Evolutionary conservation across 192 early-diverging fungal genomes (phyloP).

Genomic region (Coemansia sp.): DNA sequence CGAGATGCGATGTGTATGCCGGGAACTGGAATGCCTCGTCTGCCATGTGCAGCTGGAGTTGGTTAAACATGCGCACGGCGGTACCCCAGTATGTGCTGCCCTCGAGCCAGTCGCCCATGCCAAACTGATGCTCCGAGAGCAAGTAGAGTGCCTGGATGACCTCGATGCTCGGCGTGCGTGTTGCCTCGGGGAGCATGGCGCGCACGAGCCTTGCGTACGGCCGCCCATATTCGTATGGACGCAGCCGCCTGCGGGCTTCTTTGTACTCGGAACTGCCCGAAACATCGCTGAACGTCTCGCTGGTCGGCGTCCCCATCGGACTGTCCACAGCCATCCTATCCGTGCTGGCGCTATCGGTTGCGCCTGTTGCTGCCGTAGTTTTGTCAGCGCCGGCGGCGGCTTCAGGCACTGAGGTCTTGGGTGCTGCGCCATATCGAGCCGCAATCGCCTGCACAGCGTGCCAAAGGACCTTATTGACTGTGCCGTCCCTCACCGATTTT

Average conservation of each 20-base stretch:
- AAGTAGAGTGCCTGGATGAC: slow-evolving; percentile 48
- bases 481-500: slow-evolving; percentile 25
- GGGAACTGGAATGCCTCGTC: slow-evolving; percentile 53
- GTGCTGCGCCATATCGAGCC: slow-evolving; percentile 33
- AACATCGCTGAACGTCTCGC: slow-evolving; percentile 2
- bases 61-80: slow-evolving; percentile 51
- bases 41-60: slow-evolving; percentile 48
- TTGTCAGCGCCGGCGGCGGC: not conserved
- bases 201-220: slow-evolving; percentile 25
- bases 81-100: slow-evolving; percentile 52
- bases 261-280: not conserved
- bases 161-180: slow-evolving; percentile 29
- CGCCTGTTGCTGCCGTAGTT: no score
- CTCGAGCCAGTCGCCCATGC: slow-evolving; percentile 45
- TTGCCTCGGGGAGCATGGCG: slow-evolving; percentile 38
- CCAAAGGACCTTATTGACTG: slow-evolving; percentile 36
- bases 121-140: slow-evolving; percentile 44
- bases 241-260: not conserved
- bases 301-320: not conserved
- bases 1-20: slow-evolving; percentile 51
- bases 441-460: slow-evolving; percentile 48
- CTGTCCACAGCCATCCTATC: slow-evolving; percentile 5
- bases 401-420: not conserved
- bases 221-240: slow-evolving; percentile 32
- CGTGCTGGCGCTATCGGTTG: no score